Conservation (phyloP, 345 rosid species). For the Lumnitzera racemosa region DNA sequence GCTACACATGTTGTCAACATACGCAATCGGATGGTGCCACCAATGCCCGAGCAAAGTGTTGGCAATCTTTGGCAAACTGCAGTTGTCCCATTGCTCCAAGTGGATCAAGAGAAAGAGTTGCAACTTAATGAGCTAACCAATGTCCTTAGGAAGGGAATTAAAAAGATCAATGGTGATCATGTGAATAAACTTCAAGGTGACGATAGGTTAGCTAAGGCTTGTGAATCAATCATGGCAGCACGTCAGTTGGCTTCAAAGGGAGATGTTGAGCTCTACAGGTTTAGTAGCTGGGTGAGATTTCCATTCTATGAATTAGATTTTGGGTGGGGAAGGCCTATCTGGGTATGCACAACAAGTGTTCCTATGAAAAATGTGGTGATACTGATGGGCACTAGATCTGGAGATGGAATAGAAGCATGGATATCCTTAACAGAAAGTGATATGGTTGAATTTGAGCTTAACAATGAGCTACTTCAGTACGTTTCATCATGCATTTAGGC, state of each 20-base stretch:
- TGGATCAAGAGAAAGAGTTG: background rate
- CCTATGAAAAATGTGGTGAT: constrained; percentile 1
- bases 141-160: constrained; percentile 6
- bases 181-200: constrained; percentile 9
- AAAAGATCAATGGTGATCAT: constrained; percentile 5
- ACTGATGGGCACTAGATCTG: constrained; percentile 1
- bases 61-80: constrained; percentile 18
- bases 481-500: background rate
- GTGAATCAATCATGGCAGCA: background rate
- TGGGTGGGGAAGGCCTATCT: constrained; percentile 12
- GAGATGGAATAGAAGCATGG: constrained; percentile 15
- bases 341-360: constrained; percentile 4
- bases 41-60: constrained; percentile 11
- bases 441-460: constrained; percentile 4
- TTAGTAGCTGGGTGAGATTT: constrained; percentile 5
- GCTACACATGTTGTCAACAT: constrained; percentile 17
- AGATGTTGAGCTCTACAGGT: constrained; percentile 2
- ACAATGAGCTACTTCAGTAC: constrained; percentile 1
- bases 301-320: constrained; percentile 10
- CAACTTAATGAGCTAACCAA: constrained; percentile 8
- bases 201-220: background rate
- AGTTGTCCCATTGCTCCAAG: background rate
- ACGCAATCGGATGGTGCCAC: constrained; percentile 8
- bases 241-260: background rate
- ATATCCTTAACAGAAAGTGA: background rate